Base-by-base conservation (phyloP, 352 stramenopile genomes). In the Phytophthora capsici region DNA sequence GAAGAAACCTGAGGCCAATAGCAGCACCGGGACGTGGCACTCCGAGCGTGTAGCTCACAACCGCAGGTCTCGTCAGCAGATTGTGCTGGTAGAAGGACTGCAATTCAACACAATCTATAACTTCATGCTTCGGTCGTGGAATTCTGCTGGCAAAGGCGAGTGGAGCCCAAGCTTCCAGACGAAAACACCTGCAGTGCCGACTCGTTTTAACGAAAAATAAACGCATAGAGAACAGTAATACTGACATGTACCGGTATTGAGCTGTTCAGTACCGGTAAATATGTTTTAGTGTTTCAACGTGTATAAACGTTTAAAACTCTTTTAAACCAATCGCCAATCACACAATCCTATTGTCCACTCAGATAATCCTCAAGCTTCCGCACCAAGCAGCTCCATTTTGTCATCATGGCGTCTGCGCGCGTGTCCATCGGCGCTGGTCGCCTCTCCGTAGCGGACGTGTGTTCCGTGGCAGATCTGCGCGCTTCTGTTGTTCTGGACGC, bases 91-190 rank as follows among this genome's bases (percentile, higher is more conserved):
- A 13, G 68, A 82, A 38, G 74, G 71, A 1, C 57, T 93, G 12
- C 84, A 90, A 58, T 84, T 92, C 63, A 78, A 71, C 38, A 80
- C 62, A 44, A 57, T 66, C 34, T 93, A 90, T 67, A 82, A 91
- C 55, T 71, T 67, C 44, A 82, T 71, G 55, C 52, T 91, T 8
- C 84, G 84, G 4, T 88, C 84, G 17, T 88, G 76, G 66, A 90
- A 81, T 54, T 60, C 71, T 7, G 79, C 66, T 2, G 82, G 80
- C 9, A 86, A 86, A 61, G 77, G 84, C 43, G 82, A 89, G 25
- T 90, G 80, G 84, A 66, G 78, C 1, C 48, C 59, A 8, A 66
- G 49, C 49, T 81, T 82, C 58, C 71, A 75, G 46, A 68, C 74
- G 16, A 57, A 63, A 51, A 90, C 79, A 8, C 44, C 63, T 4